Evolutionary conservation across 2,329 filamentous ascomycete genomes (phyloP).

Genomic region (Didymosphaeria variabile): DNA sequence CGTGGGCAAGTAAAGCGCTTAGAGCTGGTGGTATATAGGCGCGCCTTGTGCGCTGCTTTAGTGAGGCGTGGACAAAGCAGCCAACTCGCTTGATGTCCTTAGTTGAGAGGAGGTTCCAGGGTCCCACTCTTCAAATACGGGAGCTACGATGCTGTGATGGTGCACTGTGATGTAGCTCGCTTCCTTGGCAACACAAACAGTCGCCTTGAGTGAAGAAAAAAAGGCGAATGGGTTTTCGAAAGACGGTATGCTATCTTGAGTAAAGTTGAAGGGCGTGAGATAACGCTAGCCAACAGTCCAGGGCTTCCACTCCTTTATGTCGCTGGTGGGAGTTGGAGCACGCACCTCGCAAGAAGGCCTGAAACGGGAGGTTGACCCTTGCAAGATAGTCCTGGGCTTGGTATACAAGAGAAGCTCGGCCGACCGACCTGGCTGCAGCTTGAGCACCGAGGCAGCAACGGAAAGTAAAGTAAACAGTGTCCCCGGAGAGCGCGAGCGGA

Average conservation of each 20-base stretch:
- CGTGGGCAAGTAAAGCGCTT: not conserved
- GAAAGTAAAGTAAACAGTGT: not conserved
- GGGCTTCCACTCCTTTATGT: not conserved
- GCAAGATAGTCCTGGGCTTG: not conserved
- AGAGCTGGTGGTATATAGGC: too few species aligned
- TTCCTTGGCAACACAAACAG: not conserved
- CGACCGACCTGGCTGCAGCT: not conserved
- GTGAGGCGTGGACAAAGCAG: too few species aligned
- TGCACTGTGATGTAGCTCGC: too few species aligned
- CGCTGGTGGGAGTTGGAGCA: not conserved
- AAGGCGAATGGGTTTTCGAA: not conserved
- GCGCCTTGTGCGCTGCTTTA: too few species aligned
- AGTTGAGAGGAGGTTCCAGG: too few species aligned
- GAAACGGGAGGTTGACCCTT: conserved; percentile 2
- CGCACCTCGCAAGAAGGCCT: conserved; percentile 10
- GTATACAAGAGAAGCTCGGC: not conserved
- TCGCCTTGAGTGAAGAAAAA: not conserved
- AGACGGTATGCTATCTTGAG: not conserved
- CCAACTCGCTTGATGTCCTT: too few species aligned
- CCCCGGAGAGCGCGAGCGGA: not conserved
- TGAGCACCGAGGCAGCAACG: not conserved
- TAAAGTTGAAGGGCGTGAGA: not conserved
- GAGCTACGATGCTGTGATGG: too few species aligned
- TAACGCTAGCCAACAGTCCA: not conserved
- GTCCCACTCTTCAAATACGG: too few species aligned